Evolutionary conservation across 495 filamentous ascomycete species (phyloP).

Genomic region (Penicillium silybi): DNA sequence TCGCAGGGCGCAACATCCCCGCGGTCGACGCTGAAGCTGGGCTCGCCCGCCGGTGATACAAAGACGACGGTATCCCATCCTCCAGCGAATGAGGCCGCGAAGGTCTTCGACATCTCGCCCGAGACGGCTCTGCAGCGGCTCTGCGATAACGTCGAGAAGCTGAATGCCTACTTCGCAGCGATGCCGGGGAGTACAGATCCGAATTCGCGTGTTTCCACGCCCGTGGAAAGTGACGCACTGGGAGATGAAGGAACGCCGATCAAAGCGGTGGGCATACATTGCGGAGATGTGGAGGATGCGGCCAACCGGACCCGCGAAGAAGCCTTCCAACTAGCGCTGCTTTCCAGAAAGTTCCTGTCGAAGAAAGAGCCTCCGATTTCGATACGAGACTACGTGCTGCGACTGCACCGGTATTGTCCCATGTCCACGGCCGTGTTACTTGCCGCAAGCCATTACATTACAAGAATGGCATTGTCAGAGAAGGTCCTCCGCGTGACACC

Average conservation of each 20-base stretch:
- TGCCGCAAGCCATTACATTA: conserved; percentile 88
- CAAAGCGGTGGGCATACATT: conserved; percentile 30
- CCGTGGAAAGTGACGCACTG: conserved; percentile 53
- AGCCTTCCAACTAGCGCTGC: conserved; percentile 37
- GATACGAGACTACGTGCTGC: conserved; percentile 78
- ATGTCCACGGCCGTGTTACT: conserved; percentile 96
- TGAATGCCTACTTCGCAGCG: conserved; percentile 69
- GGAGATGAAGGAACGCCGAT: conserved; percentile 17
- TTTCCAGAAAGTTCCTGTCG: conserved; percentile 88
- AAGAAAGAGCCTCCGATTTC: conserved; percentile 77
- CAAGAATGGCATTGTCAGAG: conserved; percentile 71
- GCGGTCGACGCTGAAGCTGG: conserved; percentile 14
- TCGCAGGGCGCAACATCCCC: conserved; percentile 5
- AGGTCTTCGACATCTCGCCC: conserved; percentile 70
- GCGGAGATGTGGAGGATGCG: conserved; percentile 8
- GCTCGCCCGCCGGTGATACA: conserved; percentile 10
- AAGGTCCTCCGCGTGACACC: conserved; percentile 68
- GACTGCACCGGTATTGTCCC: conserved; percentile 86
- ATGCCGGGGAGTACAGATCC: conserved; percentile 39
- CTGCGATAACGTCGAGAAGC: conserved; percentile 63
- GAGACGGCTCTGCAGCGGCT: conserved; percentile 77
- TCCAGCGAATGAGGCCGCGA: conserved; percentile 20
- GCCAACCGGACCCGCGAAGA: conserved; percentile 10
- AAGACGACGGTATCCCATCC: conserved; percentile 16
- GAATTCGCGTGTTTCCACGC: conserved; percentile 46